A percentile compares a stretch with the other conserved stretches of the same genome.
Evolutionary conservation across 2,329 filamentous ascomycete species (phyloP).

Genomic region (Aureobasidium lini): DNA sequence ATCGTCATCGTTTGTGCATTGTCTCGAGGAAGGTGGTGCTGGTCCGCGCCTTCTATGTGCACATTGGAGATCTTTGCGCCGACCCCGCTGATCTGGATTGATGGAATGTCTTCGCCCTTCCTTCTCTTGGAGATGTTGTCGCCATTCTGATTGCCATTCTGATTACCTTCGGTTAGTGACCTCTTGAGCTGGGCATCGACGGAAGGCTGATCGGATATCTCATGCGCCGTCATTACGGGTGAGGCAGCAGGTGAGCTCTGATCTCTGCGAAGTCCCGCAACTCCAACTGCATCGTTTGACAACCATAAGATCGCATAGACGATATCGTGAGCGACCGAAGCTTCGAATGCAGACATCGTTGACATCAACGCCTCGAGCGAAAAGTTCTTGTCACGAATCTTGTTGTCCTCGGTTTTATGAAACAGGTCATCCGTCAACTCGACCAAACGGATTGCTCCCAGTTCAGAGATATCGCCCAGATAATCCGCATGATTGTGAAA

Average conservation of each 20-base stretch:
- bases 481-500: conserved; percentile 6
- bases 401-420: conserved; percentile 1
- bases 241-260: background rate
- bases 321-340: conserved; percentile 9
- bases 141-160: background rate
- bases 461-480: background rate
- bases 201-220: background rate
- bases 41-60: background rate
- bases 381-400: background rate
- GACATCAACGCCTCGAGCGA: conserved; percentile 2
- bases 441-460: conserved; percentile 5
- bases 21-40: background rate
- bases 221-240: background rate
- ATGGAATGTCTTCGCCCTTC: background rate
- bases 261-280: background rate
- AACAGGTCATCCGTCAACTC: conserved; percentile 6
- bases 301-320: conserved; percentile 15
- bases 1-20: background rate
- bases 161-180: background rate
- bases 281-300: conserved; percentile 12
- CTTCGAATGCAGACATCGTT: conserved; percentile 10
- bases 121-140: conserved; percentile 3
- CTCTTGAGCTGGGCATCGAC: background rate
- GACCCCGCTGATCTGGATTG: background rate
- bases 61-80: background rate